Evolutionary conservation across 208 protist species (phyloP), one percentile per base, ranked within the genome.

Genomic region (Acanthamoeba lenticulata): DNA sequence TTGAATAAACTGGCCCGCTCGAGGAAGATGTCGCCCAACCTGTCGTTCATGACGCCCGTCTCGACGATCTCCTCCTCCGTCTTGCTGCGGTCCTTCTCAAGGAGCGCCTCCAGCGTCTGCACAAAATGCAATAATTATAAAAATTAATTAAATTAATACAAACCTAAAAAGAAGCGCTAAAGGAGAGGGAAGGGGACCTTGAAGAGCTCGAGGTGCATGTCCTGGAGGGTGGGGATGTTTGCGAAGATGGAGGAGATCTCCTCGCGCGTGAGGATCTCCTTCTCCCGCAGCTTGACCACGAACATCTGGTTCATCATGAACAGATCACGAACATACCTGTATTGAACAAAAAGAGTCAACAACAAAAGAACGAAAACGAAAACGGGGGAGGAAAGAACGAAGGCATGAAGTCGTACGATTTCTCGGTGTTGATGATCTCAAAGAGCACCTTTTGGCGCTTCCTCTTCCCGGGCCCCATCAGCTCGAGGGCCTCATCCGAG

Each of bases 401-500:
- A 27, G 3, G 9, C 24, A 21, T 5, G 9, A 6, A 21, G 9
- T 57, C 44, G 79, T 57, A 88, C 79, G 79, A 42, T 57, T 88
- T 88, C 49, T 88, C 79, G 29, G 79, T 88, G 79, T 88, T 88
- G 42, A 88, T 88, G 0, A 88, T 88, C 38, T 88, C 79, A 15
- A 88, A 88, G n/a, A 88, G 79, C 17, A 88, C 79, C 79, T 88
- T 88, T 27, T 88, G 79, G 29, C 79, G 79, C 49, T 88, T 88
- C 29, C 49, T 45, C 49, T 88, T 49, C 19, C 55, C 45, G 5
- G 15, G 11, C n/a, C 79, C 49, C 79, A 88, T 88, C 49, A 55
- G 47, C n/a, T 88, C 79, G 45, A 88, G 49, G 0, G 34, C 79
- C 44, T 88, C 79, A 15, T 88, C 79, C 19, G 79, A 88, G 34